Base-by-base conservation (phyloP, 2,329 filamentous ascomycete genomes). In the Ascochyta clinopodiicola region DNA sequence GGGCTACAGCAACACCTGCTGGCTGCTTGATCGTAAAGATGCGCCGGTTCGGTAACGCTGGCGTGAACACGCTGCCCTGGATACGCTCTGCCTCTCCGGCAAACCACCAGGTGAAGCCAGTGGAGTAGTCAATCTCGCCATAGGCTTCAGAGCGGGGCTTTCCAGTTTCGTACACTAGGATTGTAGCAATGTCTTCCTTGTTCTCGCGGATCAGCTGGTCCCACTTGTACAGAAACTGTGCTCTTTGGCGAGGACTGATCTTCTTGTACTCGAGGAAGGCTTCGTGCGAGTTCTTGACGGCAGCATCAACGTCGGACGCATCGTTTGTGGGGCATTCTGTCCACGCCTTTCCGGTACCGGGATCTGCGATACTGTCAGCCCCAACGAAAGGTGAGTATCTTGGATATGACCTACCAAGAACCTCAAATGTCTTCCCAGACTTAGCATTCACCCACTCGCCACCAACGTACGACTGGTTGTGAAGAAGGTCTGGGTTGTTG, bases 1-100 rank as follows among this genome's bases (percentile, higher is more conserved):
- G 76, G 0, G 88, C 88, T 0, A 83, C 88, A 0, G 84, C 81
- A 10, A 90, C 87, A 51, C 88, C 88, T 55, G 90, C 82, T 0
- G 88, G 88, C 73, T 91, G 88, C 78, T 93, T 93, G 63, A 92
- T 83, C 0, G 87, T 89, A 57, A 93, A 84, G 2, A 87, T 81
- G 12, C 89, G 81, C 6, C 89, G 79, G 29, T 86, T 85, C 0
- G 89, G 85, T 0, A 84, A 76, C 0, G 88, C 79, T 0, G 87
- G 82, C 0, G 81, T 79, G 40, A 85, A 82, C 4, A 88, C 81
- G 0, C 82, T 82, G 15, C 89, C 89, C 24, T 83, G 80, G n/a
- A 88, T 81, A 31, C 85, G 79, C 72, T 87, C 79, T 67, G 84
- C 85, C 64, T 88, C 85, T 2, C 85, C 85, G 7, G 81, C 79